Conservation (phyloP, 768 basidiomycete genomes). For the Termitomyces sp. region DNA sequence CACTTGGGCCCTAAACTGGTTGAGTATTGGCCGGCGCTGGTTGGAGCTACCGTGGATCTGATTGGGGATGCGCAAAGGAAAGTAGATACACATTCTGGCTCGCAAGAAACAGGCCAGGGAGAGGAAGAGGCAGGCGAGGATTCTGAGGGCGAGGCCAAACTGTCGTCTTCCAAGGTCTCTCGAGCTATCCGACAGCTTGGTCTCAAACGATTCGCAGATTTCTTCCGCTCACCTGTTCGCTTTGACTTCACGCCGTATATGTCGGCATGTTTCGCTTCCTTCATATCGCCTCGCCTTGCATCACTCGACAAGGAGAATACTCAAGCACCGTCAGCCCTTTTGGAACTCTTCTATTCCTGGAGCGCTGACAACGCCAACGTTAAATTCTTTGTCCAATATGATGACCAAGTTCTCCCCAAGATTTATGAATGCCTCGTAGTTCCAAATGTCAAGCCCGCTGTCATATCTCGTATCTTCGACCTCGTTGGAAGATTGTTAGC, state of each 20-base stretch:
- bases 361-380: slow-evolving; percentile 53
- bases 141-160: slow-evolving; percentile 29
- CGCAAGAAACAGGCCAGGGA: slow-evolving; percentile 28
- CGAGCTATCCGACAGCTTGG: slow-evolving; percentile 80
- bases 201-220: slow-evolving; percentile 82
- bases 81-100: slow-evolving; percentile 30
- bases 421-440: slow-evolving; percentile 81
- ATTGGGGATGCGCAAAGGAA: slow-evolving; percentile 59
- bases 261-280: slow-evolving; percentile 55
- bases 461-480: slow-evolving; percentile 80
- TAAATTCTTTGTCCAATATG: slow-evolving; percentile 66
- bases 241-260: slow-evolving; percentile 81
- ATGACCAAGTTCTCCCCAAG: slow-evolving; percentile 66
- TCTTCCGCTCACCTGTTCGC: slow-evolving; percentile 69
- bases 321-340: slow-evolving; percentile 83
- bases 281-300: slow-evolving; percentile 82
- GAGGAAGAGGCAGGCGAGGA: slow-evolving; percentile 21
- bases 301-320: slow-evolving; percentile 81
- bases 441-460: slow-evolving; percentile 81
- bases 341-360: slow-evolving; percentile 86
- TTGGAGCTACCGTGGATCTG: slow-evolving; percentile 67
- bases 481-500: slow-evolving; percentile 71
- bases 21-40: slow-evolving; percentile 68
- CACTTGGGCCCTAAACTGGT: slow-evolving; percentile 74
- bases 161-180: slow-evolving; percentile 35